Percentiles rank a stretch among this genome's conserved stretches.
Conservation (phyloP, 768 basidiomycete species). For the Amanita polypyramis region DNA sequence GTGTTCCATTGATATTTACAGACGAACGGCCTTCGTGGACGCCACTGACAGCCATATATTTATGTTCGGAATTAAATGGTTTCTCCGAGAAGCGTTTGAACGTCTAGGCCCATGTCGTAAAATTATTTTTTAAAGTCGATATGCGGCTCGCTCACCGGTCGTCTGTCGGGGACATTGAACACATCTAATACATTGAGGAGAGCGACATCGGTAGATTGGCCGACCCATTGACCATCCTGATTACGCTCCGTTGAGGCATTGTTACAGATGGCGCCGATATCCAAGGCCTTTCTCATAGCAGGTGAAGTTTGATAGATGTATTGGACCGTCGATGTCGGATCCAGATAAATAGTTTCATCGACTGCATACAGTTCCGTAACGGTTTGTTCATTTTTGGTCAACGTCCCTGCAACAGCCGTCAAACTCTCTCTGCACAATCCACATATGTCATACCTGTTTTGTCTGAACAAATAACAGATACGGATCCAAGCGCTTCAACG, state of each 20-base stretch:
- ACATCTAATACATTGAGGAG: slow-evolving; percentile 66
- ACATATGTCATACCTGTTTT: slow-evolving; percentile 62
- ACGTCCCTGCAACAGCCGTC: slow-evolving; percentile 46
- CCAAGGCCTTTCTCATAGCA: slow-evolving; percentile 64
- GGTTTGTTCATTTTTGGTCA: slow-evolving; percentile 95
- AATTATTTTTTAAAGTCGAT: neutral
- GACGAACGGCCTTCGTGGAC: slow-evolving; percentile 33
- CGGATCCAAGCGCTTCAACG: slow-evolving; percentile 87
- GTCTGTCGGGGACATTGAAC: slow-evolving; percentile 59
- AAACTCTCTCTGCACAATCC: neutral
- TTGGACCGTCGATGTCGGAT: slow-evolving; percentile 33
- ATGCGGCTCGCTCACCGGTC: slow-evolving; percentile 41
- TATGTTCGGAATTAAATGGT: slow-evolving; percentile 89
- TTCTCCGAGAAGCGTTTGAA: slow-evolving; percentile 70
- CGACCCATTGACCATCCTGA: slow-evolving; percentile 65
- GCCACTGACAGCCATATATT: slow-evolving; percentile 89
- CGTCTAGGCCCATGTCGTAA: slow-evolving; percentile 27
- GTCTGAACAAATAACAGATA: slow-evolving; percentile 97
- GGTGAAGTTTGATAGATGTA: slow-evolving; percentile 35
- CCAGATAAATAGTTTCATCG: slow-evolving; percentile 67
- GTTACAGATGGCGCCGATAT: slow-evolving; percentile 86
- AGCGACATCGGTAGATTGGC: slow-evolving; percentile 92
- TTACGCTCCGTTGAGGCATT: slow-evolving; percentile 60
- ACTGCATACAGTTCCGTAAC: slow-evolving; percentile 83
- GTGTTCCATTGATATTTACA: slow-evolving; percentile 19